Evolutionary conservation across 441 rosid species (phyloP).

Genomic region (Euphorbia celastroides): DNA sequence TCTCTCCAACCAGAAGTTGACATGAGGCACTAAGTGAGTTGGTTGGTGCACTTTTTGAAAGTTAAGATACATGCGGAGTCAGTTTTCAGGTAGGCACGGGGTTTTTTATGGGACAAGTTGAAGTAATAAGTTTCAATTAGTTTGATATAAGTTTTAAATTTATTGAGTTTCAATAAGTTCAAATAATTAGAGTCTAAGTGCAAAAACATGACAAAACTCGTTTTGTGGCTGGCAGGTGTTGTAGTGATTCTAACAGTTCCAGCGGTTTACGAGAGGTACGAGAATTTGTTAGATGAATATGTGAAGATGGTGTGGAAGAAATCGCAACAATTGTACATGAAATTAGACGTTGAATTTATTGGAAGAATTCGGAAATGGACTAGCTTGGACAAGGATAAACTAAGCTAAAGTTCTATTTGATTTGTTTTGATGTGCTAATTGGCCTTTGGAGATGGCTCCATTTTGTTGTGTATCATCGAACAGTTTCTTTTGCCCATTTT

Average conservation of each 20-base stretch:
- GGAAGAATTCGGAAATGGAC: slow-evolving; percentile 41
- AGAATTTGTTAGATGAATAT: slow-evolving; percentile 46
- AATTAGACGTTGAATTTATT: slow-evolving; percentile 33
- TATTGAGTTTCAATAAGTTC: too few species aligned
- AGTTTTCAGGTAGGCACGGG: too few species aligned
- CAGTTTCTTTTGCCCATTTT: not conserved
- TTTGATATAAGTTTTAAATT: too few species aligned
- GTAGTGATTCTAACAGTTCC: slow-evolving; percentile 61
- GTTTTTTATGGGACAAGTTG: too few species aligned
- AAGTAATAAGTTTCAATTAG: too few species aligned
- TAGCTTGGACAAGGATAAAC: slow-evolving; percentile 47
- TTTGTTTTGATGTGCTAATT: not conserved
- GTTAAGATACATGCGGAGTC: too few species aligned
- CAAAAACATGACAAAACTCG: not conserved
- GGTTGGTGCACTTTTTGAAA: too few species aligned
- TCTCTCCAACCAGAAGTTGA: too few species aligned
- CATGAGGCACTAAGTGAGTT: too few species aligned
- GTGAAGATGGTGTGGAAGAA: slow-evolving; percentile 27
- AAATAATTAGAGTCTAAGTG: not conserved
- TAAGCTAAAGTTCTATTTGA: slow-evolving; percentile 30
- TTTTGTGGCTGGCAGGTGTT: slow-evolving; percentile 46
- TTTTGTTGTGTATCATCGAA: too few species aligned
- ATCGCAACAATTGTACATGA: slow-evolving; percentile 36
- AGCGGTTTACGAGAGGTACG: slow-evolving; percentile 63
- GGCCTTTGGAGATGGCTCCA: slow-evolving; percentile 9